phyloP scores from a whole-genome alignment of 441 rosid genomes.

The Metrosideros polymorpha region DNA sequence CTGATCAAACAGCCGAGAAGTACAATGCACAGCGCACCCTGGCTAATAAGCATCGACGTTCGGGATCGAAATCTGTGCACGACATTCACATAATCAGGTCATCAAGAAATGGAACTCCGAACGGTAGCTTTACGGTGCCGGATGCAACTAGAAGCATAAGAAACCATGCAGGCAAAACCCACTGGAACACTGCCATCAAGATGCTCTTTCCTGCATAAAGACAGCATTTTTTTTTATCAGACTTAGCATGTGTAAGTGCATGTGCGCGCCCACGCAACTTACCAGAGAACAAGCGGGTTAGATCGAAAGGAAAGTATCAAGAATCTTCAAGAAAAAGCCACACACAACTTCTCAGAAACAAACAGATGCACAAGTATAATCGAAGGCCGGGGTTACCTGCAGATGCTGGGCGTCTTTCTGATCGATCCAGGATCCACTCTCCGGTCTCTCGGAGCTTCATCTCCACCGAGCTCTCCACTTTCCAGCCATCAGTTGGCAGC shows the following conservation, averaged over 20 bases:
- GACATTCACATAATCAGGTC: constrained; percentile 45
- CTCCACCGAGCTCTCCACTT: constrained; percentile 42
- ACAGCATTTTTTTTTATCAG: neutral
- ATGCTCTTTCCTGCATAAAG: constrained; percentile 43
- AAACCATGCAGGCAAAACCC: constrained; percentile 63
- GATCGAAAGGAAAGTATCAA: neutral
- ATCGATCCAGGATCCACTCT: constrained; percentile 30
- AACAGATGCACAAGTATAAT: neutral
- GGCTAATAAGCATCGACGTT: neutral
- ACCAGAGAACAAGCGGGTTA: no score
- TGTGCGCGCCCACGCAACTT: neutral
- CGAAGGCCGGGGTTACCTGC: constrained; percentile 23
- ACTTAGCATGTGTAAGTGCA: neutral
- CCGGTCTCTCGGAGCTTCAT: constrained; percentile 62
- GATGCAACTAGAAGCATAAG: constrained; percentile 41
- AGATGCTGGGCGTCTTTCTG: constrained; percentile 46
- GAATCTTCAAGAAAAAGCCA: neutral
- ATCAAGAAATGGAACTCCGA: constrained; percentile 39
- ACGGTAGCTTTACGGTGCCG: constrained; percentile 54
- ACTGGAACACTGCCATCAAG: constrained; percentile 32
- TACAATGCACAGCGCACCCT: neutral
- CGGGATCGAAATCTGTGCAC: neutral
- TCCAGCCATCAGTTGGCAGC: constrained; percentile 29
- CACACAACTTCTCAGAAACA: neutral
- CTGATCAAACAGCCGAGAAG: neutral